phyloP scores from a whole-genome alignment of 148 eudicot genomes.

The Suaeda aralocaspica region DNA sequence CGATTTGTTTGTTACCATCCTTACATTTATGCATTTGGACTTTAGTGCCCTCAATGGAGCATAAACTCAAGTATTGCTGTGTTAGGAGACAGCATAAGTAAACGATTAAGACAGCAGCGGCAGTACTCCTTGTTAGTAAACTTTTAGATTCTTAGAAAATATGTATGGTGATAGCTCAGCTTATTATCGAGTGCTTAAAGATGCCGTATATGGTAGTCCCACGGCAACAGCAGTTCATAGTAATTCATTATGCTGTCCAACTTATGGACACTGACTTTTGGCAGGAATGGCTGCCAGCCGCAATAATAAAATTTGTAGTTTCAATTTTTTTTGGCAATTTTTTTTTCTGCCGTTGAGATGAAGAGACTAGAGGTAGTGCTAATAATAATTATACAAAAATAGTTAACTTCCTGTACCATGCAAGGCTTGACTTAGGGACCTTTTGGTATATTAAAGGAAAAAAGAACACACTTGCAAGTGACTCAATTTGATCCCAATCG shows the following conservation, averaged over 20 bases:
- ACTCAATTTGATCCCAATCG: slow-evolving; percentile 41
- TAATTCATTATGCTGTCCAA: background rate
- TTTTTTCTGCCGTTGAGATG: background rate
- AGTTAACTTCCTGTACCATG: slow-evolving; percentile 9
- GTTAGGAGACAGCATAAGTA: slow-evolving; percentile 18
- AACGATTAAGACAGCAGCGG: slow-evolving; percentile 23
- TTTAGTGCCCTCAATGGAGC: background rate
- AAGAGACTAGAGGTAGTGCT: background rate
- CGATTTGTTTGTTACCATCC: background rate
- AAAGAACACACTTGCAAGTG: slow-evolving; percentile 20
- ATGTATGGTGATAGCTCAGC: background rate
- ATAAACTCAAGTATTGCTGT: slow-evolving; percentile 2
- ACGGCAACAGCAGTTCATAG: background rate
- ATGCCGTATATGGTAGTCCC: background rate
- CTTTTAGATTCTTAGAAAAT: slow-evolving; percentile 7
- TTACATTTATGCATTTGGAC: background rate
- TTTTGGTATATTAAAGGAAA: background rate
- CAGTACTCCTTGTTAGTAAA: background rate
- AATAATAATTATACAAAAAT: no score
- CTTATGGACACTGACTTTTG: background rate
- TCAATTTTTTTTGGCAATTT: background rate
- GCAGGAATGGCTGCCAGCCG: background rate
- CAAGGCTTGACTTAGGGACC: slow-evolving; percentile 12
- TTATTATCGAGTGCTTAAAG: background rate
- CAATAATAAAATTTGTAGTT: slow-evolving; percentile 7